These are phyloP conservation scores for Rubia tinctorum DNA, from an alignment of 305 asterid species.

Conservation along the genomic window DNA sequence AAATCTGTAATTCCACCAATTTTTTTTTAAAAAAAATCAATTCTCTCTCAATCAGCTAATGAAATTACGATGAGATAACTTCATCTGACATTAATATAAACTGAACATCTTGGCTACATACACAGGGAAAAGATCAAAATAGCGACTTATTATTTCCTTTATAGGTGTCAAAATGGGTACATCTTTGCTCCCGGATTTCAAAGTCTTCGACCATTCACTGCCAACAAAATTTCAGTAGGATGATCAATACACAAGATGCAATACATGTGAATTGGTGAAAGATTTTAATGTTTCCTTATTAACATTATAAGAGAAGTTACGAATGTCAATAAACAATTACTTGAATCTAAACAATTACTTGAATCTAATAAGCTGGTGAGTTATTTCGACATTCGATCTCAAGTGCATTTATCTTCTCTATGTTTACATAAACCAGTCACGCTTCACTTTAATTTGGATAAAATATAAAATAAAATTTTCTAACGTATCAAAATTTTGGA, in stretches of 20 bases:
- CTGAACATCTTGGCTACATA: constrained; percentile 36
- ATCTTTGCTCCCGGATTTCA: constrained; percentile 39
- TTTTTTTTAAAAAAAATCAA: constrained; percentile 20
- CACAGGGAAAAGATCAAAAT: constrained; percentile 49
- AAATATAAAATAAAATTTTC: not conserved
- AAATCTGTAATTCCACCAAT: constrained; percentile 37
- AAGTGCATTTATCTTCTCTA: not conserved
- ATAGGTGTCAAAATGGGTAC: constrained; percentile 34
- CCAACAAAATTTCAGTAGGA: constrained; percentile 22
- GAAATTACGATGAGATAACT: constrained; percentile 7
- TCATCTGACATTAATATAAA: constrained; percentile 3
- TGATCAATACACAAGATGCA: constrained; percentile 9
- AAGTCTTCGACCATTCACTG: constrained; percentile 46
- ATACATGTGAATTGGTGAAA: not conserved
- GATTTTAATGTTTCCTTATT: not conserved
- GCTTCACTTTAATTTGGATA: not conserved
- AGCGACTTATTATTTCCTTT: constrained; percentile 41
- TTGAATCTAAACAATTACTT: not conserved
- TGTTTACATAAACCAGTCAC: not conserved
- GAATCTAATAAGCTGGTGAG: not conserved
- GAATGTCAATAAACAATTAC: too few species aligned
- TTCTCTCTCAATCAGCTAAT: not conserved
- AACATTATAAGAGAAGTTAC: not conserved
- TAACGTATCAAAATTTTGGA: not conserved
- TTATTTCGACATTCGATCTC: not conserved